phyloP scores from a whole-genome alignment of 768 basidiomycete genomes.

The Termitomyces sp. region DNA sequence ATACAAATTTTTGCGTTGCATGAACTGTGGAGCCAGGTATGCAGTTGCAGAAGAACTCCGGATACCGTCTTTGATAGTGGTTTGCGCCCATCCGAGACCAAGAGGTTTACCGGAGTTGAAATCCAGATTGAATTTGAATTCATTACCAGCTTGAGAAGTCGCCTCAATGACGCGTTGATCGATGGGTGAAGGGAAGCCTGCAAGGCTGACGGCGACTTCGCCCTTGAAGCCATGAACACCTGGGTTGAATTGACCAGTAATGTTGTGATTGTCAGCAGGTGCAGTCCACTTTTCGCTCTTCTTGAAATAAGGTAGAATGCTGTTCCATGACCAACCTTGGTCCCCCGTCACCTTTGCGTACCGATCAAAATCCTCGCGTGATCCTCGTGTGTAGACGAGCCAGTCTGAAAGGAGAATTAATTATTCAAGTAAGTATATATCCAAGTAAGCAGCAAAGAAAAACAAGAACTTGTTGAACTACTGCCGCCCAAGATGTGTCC shows the following conservation, averaged over 20 bases:
- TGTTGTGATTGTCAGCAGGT: conserved; percentile 16
- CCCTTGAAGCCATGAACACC: conserved; percentile 18
- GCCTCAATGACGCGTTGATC: conserved; percentile 20
- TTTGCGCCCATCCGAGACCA: conserved; percentile 19
- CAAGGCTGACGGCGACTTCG: conserved; percentile 18
- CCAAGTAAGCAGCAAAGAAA: background rate
- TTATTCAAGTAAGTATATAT: too few relatives aligned
- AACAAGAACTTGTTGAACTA: conserved; percentile 10
- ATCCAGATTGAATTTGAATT: conserved; percentile 17
- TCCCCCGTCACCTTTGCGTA: conserved; percentile 19
- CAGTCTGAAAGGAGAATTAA: conserved; percentile 2
- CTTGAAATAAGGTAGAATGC: conserved; percentile 9
- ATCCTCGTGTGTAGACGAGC: conserved; percentile 18
- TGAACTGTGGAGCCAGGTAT: conserved; percentile 17
- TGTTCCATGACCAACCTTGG: conserved; percentile 24
- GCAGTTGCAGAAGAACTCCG: conserved; percentile 22
- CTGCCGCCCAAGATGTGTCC: conserved; percentile 21
- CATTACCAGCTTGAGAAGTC: conserved; percentile 15
- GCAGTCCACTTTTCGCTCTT: conserved; percentile 19
- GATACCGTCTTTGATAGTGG: conserved; percentile 15
- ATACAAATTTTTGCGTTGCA: conserved; percentile 19
- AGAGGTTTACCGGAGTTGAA: conserved; percentile 18
- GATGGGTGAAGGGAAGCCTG: conserved; percentile 15
- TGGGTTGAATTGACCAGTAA: conserved; percentile 21
- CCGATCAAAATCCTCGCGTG: conserved; percentile 18